Percentiles rank a stretch among this genome's conserved stretches.
Evolutionary conservation across 1,284 basidiomycete genomes (phyloP).

Genomic region (Malassezia globosa): DNA sequence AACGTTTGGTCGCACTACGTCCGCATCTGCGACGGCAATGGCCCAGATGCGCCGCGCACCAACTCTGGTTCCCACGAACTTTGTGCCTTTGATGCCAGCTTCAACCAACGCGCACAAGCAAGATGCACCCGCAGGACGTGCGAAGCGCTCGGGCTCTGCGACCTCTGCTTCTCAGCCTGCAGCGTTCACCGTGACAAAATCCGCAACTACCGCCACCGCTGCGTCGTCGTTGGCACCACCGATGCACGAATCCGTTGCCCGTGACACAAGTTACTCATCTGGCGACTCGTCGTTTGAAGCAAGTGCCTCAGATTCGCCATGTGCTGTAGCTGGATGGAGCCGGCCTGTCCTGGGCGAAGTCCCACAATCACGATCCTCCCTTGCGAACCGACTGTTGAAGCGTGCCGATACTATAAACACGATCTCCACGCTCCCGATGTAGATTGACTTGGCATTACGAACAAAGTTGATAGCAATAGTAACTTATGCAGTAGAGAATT

Average conservation of each 20-base stretch:
- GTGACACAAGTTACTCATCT: conserved; percentile 34
- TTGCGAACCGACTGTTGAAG: conserved; percentile 1
- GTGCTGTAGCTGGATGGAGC: conserved; percentile 23
- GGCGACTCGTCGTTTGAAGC: conserved; percentile 39
- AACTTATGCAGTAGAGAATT: background rate
- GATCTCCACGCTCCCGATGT: conserved; percentile 1
- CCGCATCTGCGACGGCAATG: background rate
- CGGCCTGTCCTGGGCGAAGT: conserved; percentile 7
- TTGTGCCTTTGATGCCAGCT: background rate
- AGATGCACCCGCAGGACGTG: too few species aligned
- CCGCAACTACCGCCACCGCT: background rate
- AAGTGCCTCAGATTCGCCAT: conserved; percentile 30
- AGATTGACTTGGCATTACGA: background rate
- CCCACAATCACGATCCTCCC: background rate
- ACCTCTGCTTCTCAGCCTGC: too few species aligned
- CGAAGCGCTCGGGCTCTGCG: too few species aligned
- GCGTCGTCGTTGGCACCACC: background rate
- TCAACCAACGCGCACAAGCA: background rate
- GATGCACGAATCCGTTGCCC: conserved; percentile 3
- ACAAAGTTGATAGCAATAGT: background rate
- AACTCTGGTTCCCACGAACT: conserved; percentile 1
- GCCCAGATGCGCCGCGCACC: conserved; percentile 3
- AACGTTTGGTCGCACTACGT: background rate
- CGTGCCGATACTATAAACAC: conserved; percentile 12
- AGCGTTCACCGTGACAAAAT: too few species aligned